Conservation (phyloP, 768 basidiomycete species). For the Tricholoma furcatifolium region DNA sequence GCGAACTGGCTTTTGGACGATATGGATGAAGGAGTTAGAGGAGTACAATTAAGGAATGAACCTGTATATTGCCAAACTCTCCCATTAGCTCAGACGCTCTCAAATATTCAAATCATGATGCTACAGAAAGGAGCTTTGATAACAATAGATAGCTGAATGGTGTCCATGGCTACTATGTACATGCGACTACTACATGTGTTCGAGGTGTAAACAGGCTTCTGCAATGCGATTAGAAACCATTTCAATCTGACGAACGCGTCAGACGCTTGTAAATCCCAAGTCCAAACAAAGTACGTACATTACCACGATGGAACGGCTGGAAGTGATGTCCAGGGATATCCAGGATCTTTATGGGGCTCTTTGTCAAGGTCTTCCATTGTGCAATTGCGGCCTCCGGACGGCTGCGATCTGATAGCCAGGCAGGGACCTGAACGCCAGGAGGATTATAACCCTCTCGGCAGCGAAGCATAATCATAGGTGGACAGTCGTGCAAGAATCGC, state of each 20-base stretch:
- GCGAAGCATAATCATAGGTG: slow-evolving; percentile 50
- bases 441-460: slow-evolving; percentile 46
- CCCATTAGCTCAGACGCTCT: too few species aligned
- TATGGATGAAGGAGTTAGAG: slow-evolving; percentile 32
- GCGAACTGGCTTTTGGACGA: slow-evolving; percentile 38
- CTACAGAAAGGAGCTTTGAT: too few species aligned
- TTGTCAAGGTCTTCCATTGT: slow-evolving; percentile 50
- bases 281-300: slow-evolving; percentile 36
- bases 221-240: slow-evolving; percentile 28
- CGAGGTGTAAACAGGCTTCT: slow-evolving; percentile 17
- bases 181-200: too few species aligned
- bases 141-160: too few species aligned
- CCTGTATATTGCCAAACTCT: too few species aligned
- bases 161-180: too few species aligned
- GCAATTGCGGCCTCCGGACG: slow-evolving; percentile 27
- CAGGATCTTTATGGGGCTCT: slow-evolving; percentile 36
- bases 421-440: slow-evolving; percentile 35
- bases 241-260: slow-evolving; percentile 21
- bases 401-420: slow-evolving; percentile 53
- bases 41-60: slow-evolving; percentile 1
- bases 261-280: too few species aligned
- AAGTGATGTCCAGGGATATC: slow-evolving; percentile 73
- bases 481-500: slow-evolving; percentile 19
- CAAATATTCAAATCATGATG: too few species aligned
- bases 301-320: slow-evolving; percentile 45